These are phyloP conservation scores for Aspergillus mulundensis DNA, from an alignment of 495 filamentous ascomycete species.

Conservation along the genomic window DNA sequence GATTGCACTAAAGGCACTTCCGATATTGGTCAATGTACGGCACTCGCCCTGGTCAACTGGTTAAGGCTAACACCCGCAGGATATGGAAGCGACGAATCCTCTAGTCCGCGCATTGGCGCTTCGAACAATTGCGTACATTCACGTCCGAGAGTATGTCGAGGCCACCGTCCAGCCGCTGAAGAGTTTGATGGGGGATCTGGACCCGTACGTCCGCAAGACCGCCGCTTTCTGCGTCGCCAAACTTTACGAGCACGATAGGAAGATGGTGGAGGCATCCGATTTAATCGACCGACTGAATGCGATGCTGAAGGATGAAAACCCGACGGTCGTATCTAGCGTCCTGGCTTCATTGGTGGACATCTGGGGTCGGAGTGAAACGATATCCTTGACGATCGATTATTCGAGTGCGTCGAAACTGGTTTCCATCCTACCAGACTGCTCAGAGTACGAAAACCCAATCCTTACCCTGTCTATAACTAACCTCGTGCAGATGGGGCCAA, in stretches of 20 bases:
- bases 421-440: conserved; percentile 92
- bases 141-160: conserved; percentile 94
- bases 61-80: conserved; percentile 45
- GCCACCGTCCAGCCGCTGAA: conserved; percentile 82
- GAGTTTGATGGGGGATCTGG: conserved; percentile 74
- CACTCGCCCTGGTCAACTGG: neutral
- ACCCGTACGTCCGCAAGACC: conserved; percentile 97
- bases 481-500: conserved; percentile 81
- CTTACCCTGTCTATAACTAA: conserved; percentile 22
- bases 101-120: conserved; percentile 89
- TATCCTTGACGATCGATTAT: conserved; percentile 98
- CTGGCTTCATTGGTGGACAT: conserved; percentile 94
- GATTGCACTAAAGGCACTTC: conserved; percentile 87
- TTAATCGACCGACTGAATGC: conserved; percentile 88
- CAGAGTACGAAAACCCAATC: conserved; percentile 61
- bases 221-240: conserved; percentile 96
- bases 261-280: conserved; percentile 83
- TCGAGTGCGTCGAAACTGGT: conserved; percentile 96
- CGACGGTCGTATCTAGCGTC: conserved; percentile 93
- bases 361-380: conserved; percentile 95
- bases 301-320: conserved; percentile 92
- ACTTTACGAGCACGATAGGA: conserved; percentile 91
- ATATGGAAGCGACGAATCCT: conserved; percentile 91
- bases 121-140: conserved; percentile 94
- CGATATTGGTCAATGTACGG: conserved; percentile 75